A percentile compares a stretch with the other conserved stretches of the same genome.
Conservation (phyloP, 495 filamentous ascomycete species). For the Penicillium desertorum region DNA sequence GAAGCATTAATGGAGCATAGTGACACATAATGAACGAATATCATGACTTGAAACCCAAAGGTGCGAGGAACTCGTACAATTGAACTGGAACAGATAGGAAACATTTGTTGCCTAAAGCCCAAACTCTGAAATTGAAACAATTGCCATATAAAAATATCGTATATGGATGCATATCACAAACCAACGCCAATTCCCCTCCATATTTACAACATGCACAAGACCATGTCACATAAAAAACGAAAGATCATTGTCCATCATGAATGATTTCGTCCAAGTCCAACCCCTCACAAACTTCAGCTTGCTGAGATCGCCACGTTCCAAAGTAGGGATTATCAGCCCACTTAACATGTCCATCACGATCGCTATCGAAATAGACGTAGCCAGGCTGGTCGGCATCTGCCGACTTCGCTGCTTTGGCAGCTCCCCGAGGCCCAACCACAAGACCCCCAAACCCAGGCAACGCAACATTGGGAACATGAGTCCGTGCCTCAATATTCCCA, state of each 20-base stretch:
- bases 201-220: constrained; percentile 10
- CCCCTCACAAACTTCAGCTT: constrained; percentile 39
- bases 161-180: constrained; percentile 1
- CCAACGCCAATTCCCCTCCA: constrained; percentile 16
- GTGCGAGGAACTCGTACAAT: not conserved
- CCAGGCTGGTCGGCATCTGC: constrained; percentile 28
- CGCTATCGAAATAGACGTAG: constrained; percentile 46
- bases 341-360: constrained; percentile 38
- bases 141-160: not conserved
- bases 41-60: constrained; percentile 1
- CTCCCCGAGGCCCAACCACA: constrained; percentile 33
- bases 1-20: not conserved
- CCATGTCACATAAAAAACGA: constrained; percentile 12
- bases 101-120: not conserved
- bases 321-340: constrained; percentile 41
- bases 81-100: not conserved
- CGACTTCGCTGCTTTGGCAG: constrained; percentile 11
- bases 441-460: constrained; percentile 39
- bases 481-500: constrained; percentile 42
- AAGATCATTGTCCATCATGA: constrained; percentile 27
- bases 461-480: constrained; percentile 42
- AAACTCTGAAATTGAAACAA: not conserved
- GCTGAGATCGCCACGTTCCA: constrained; percentile 41
- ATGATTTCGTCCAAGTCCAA: constrained; percentile 34
- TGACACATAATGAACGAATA: constrained; percentile 11